Conservation (phyloP, 495 filamentous ascomycete genomes). For the Podospora pseudoanserina region DNA sequence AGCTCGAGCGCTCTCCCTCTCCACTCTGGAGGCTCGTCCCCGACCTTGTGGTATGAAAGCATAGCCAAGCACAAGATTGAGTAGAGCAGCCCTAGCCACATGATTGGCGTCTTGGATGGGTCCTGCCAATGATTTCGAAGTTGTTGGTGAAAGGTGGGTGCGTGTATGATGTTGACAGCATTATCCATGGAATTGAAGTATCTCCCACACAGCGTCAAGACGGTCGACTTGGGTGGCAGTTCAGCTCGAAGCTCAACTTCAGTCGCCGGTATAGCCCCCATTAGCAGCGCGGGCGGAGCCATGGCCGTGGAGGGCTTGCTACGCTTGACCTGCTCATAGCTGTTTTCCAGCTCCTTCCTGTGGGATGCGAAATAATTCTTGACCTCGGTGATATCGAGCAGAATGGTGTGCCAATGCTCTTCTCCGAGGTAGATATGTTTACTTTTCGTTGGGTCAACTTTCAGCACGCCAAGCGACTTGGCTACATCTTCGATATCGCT, state of each 20-base stretch:
- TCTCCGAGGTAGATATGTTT: conserved; percentile 85
- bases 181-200: conserved; percentile 60
- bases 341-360: conserved; percentile 54
- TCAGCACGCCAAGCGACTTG: conserved; percentile 82
- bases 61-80: conserved; percentile 85
- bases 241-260: conserved; percentile 73
- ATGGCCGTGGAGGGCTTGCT: conserved; percentile 55
- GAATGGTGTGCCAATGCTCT: conserved; percentile 83
- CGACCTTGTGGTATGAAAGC: conserved; percentile 83
- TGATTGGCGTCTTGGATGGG: conserved; percentile 70
- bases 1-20: conserved; percentile 68
- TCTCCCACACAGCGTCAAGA: conserved; percentile 74
- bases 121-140: conserved; percentile 87
- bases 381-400: conserved; percentile 90
- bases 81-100: conserved; percentile 89
- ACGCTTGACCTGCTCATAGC: conserved; percentile 61
- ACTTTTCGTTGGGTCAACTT: conserved; percentile 72
- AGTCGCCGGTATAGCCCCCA: conserved; percentile 64
- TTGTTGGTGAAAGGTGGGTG: conserved; percentile 79
- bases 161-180: conserved; percentile 71
- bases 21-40: conserved; percentile 88
- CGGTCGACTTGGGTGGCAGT: conserved; percentile 73
- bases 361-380: conserved; percentile 74
- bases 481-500: conserved; percentile 87
- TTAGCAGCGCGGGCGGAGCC: conserved; percentile 67